Percentiles rank a stretch among this genome's conserved stretches.
phyloP scores from a whole-genome alignment of 305 asterid genomes.

The Fraxinus ornus region DNA sequence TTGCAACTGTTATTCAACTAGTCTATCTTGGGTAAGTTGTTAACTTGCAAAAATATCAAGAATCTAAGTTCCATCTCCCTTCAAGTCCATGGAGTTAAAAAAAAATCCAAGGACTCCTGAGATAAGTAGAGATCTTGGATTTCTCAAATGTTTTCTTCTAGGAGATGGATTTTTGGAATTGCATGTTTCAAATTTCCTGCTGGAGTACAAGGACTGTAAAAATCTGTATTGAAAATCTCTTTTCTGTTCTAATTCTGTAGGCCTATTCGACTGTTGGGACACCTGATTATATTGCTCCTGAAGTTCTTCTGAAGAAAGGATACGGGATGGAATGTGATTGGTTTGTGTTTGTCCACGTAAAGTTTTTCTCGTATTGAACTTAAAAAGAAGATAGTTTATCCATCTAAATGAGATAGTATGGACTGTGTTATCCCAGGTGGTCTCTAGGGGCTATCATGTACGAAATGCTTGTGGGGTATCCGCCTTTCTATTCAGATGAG shows the following conservation, averaged over 20 bases:
- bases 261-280: conserved; percentile 96
- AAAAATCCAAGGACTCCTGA: not conserved
- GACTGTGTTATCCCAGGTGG: conserved; percentile 34
- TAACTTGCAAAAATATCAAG: not conserved
- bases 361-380: conserved; percentile 11
- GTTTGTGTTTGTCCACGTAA: conserved; percentile 37
- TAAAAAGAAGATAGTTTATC: not conserved
- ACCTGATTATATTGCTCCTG: conserved; percentile 95
- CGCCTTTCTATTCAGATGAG: conserved; percentile 46
- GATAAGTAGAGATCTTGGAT: not conserved
- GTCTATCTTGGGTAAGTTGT: not conserved
- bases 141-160: not conserved
- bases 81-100: not conserved
- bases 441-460: conserved; percentile 49
- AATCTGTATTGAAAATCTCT: conserved; percentile 10
- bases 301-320: conserved; percentile 85
- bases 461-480: conserved; percentile 51
- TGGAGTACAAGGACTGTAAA: not conserved
- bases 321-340: conserved; percentile 96
- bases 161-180: conserved; percentile 7
- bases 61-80: not conserved
- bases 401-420: conserved; percentile 20
- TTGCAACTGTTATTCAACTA: not conserved
- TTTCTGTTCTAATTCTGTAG: conserved; percentile 37
- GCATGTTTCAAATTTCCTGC: not conserved